Conservation (phyloP, 139 green algal genomes). For the Chlorella sp. region DNA sequence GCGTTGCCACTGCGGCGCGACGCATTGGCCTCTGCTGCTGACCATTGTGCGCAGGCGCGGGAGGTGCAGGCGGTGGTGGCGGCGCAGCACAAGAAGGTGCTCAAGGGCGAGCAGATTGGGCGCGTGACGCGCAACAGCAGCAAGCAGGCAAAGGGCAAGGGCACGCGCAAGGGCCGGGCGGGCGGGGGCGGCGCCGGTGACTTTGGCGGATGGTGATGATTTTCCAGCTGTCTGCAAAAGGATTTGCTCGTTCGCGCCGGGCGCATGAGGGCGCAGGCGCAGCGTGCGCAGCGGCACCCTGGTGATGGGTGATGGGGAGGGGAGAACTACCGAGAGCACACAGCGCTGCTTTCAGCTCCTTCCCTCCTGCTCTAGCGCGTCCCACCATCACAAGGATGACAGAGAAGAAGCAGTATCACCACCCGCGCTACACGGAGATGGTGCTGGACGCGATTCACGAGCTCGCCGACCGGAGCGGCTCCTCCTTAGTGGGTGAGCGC, state of each 20-base stretch:
- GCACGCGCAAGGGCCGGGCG: conserved; percentile 12
- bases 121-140: conserved; percentile 24
- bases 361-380: not conserved
- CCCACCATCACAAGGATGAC: not conserved
- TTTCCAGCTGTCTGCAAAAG: not conserved
- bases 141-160: conserved; percentile 31
- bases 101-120: conserved; percentile 2
- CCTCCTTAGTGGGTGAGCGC: not conserved
- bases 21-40: not conserved
- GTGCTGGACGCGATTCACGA: not conserved
- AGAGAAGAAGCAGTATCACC: not conserved
- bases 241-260: not conserved
- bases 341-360: not conserved
- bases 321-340: not conserved
- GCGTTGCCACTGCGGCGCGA: not conserved
- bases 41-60: conserved; percentile 8
- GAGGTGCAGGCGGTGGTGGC: conserved; percentile 38
- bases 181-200: not conserved
- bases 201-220: conserved; percentile 12
- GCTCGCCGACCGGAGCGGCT: not conserved
- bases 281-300: too few species aligned
- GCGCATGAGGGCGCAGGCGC: too few species aligned
- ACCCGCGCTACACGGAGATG: not conserved
- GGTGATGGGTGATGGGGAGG: too few species aligned
- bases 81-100: conserved; percentile 26